Percentiles rank a stretch among this genome's conserved stretches.
Evolutionary conservation across 768 basidiomycete genomes (phyloP).

Genomic region (Termitomyces bulborhizus): DNA sequence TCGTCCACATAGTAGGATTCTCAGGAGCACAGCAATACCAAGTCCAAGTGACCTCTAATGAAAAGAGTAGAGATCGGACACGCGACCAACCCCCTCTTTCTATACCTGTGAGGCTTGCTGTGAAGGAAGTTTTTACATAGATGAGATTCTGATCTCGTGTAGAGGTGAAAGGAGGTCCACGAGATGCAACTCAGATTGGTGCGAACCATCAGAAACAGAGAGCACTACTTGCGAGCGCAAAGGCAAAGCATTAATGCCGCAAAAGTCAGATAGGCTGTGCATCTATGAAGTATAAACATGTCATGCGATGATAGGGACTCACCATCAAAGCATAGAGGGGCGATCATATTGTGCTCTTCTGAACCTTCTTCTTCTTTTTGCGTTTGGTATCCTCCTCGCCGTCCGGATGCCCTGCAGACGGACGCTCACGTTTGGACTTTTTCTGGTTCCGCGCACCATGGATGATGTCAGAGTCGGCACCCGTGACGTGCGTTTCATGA

Average conservation of each 20-base stretch:
- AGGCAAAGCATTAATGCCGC: background rate
- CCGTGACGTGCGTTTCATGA: constrained; percentile 13
- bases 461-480: constrained; percentile 12
- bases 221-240: background rate
- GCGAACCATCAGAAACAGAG: background rate
- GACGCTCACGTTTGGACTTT: constrained; percentile 22
- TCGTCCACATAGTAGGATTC: background rate
- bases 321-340: background rate
- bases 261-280: constrained; percentile 1
- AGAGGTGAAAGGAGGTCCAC: background rate
- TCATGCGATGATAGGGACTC: background rate
- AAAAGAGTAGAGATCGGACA: background rate
- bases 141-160: background rate
- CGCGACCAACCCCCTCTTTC: background rate
- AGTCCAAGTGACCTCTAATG: constrained; percentile 1
- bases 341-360: constrained; percentile 11
- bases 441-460: constrained; percentile 25
- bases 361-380: constrained; percentile 25
- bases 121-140: background rate
- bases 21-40: background rate
- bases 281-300: background rate
- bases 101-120: background rate
- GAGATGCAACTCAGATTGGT: background rate
- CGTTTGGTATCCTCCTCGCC: constrained; percentile 20
- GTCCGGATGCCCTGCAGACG: constrained; percentile 14